A percentile compares a stretch with the other conserved stretches of the same genome.
Conservation (phyloP, 2,329 filamentous ascomycete genomes). For the Cladosporium austrohemisphaericum region DNA sequence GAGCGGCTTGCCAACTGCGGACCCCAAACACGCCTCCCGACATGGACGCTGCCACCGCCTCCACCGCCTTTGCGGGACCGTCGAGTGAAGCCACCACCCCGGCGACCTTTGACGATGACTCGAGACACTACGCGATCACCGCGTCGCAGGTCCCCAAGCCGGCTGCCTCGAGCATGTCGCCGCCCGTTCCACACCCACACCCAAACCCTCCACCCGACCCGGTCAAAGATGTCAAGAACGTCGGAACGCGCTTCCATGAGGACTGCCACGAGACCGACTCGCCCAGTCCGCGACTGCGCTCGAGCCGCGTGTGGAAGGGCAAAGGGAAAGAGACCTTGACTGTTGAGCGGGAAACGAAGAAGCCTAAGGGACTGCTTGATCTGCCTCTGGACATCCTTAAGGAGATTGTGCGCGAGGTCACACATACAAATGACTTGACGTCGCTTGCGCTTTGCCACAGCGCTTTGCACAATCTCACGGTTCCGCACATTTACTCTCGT, state of each 20-base stretch:
- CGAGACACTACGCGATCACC: constrained; percentile 27
- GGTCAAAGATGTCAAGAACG: constrained; percentile 27
- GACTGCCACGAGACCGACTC: constrained; percentile 29
- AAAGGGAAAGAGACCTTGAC: constrained; percentile 40
- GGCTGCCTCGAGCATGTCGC: constrained; percentile 18
- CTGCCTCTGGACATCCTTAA: constrained; percentile 75
- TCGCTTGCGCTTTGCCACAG: constrained; percentile 75
- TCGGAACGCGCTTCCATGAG: constrained; percentile 29
- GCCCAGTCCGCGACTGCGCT: constrained; percentile 30
- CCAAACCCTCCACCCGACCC: constrained; percentile 19
- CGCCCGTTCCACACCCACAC: constrained; percentile 12
- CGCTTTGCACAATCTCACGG: constrained; percentile 68
- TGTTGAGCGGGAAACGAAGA: constrained; percentile 41
- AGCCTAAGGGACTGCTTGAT: constrained; percentile 65
- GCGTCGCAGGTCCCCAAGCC: constrained; percentile 28
- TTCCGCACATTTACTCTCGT: constrained; percentile 76
- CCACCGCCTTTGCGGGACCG: constrained; percentile 17
- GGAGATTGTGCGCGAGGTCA: constrained; percentile 75
- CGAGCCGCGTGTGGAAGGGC: constrained; percentile 47
- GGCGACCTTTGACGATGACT: constrained; percentile 26
- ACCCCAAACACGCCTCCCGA: too few relatives aligned
- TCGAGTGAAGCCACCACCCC: constrained; percentile 23
- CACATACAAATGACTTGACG: constrained; percentile 76
- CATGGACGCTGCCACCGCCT: constrained; percentile 13
- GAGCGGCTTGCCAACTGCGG: constrained; percentile 12